phyloP scores from a whole-genome alignment of 345 rosid genomes.

The Boechera retrofracta region DNA sequence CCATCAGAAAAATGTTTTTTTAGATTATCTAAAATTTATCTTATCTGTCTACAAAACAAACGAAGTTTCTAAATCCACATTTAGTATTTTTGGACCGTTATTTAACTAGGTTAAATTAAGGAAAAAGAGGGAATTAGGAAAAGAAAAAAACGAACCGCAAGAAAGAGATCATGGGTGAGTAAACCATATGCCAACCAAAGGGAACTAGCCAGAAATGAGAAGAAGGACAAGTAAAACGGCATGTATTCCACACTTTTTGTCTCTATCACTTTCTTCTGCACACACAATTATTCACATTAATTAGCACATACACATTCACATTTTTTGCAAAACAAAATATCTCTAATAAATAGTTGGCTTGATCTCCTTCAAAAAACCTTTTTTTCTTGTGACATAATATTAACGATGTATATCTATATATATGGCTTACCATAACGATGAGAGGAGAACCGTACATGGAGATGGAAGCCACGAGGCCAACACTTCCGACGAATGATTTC shows the following conservation, averaged over 20 bases:
- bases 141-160: constrained; percentile 60
- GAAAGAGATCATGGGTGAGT: constrained; percentile 72
- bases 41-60: no score
- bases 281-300: constrained; percentile 2
- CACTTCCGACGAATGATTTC: constrained; percentile 67
- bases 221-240: constrained; percentile 86
- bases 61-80: not conserved
- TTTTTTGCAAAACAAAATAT: constrained; percentile 4
- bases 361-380: not conserved
- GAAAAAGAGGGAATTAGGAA: not conserved
- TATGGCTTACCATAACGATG: constrained; percentile 63
- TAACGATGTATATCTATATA: not conserved
- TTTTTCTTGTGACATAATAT: not conserved
- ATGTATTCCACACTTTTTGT: constrained; percentile 91
- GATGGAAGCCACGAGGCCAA: constrained; percentile 64
- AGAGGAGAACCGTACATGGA: constrained; percentile 84
- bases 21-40: no score
- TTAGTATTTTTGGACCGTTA: not conserved
- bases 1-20: no score
- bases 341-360: not conserved
- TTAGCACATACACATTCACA: not conserved
- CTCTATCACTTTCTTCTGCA: constrained; percentile 74
- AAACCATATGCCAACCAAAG: constrained; percentile 82
- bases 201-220: constrained; percentile 73
- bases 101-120: not conserved